These are phyloP conservation scores for Xylaria sp. DNA, from an alignment of 2,329 filamentous ascomycete genomes.

Conservation along the genomic window DNA sequence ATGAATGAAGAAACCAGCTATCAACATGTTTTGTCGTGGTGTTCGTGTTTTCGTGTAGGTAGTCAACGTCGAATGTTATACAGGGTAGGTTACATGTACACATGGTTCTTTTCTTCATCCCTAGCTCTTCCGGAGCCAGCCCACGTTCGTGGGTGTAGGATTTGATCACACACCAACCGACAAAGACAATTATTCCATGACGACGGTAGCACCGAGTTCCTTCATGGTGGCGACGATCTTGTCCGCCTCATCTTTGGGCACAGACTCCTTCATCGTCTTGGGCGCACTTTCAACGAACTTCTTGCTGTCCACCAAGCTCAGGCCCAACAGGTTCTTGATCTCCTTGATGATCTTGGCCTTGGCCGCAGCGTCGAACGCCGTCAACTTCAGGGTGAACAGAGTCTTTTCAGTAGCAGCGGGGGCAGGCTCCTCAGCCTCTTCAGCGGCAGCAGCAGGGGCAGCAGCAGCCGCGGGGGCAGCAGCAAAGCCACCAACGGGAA, in stretches of 20 bases:
- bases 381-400: conserved; percentile 91
- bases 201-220: conserved; percentile 80
- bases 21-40: conserved; percentile 10
- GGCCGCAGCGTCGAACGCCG: conserved; percentile 76
- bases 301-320: conserved; percentile 98
- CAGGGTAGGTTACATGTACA: conserved; percentile 33
- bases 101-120: conserved; percentile 18
- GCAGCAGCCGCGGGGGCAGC: conserved; percentile 53
- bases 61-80: conserved; percentile 26
- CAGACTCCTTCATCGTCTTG: conserved; percentile 98
- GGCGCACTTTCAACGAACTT: conserved; percentile 99
- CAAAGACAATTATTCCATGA: conserved; percentile 68
- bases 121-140: conserved; percentile 11
- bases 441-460: conserved; percentile 60
- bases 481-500: conserved; percentile 88
- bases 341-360: conserved; percentile 99
- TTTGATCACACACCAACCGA: neutral
- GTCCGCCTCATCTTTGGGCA: conserved; percentile 97
- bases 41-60: conserved; percentile 7
- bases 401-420: conserved; percentile 92
- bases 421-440: conserved; percentile 84
- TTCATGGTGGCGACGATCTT: conserved; percentile 97
- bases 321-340: conserved; percentile 89
- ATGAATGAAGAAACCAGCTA: neutral
- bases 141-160: conserved; percentile 7